Evolutionary conservation across 129 eudicot species (phyloP).

Genomic region (Centrapalus pauciflorus): DNA sequence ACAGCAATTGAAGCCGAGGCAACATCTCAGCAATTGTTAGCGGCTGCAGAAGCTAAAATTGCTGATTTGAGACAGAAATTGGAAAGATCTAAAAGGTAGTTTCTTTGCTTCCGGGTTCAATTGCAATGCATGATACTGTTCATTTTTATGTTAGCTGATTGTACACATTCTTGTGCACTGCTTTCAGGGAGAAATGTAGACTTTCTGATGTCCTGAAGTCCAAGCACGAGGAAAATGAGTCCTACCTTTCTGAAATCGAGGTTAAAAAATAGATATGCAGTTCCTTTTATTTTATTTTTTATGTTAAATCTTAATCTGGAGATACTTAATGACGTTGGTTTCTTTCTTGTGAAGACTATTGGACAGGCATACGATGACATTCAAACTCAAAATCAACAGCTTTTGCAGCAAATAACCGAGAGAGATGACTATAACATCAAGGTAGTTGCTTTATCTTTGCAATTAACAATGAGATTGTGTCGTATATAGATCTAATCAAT

Average conservation of each 20-base stretch:
- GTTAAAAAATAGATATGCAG: constrained; percentile 23
- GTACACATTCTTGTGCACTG: background rate
- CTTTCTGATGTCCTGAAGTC: constrained; percentile 69
- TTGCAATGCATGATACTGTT: background rate
- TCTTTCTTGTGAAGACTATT: constrained; percentile 51
- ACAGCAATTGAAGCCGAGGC: constrained; percentile 92
- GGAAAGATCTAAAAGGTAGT: constrained; percentile 66
- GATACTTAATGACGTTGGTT: constrained; percentile 3
- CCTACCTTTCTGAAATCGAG: constrained; percentile 96
- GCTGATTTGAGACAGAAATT: constrained; percentile 74
- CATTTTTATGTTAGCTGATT: background rate
- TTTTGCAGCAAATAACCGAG: constrained; percentile 89
- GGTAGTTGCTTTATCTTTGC: constrained; percentile 29
- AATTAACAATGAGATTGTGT: background rate
- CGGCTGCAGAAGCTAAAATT: constrained; percentile 92
- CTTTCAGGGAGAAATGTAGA: constrained; percentile 58
- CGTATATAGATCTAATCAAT: background rate
- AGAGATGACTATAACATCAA: constrained; percentile 92
- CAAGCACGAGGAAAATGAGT: constrained; percentile 85
- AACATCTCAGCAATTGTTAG: constrained; percentile 72
- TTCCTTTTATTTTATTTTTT: background rate
- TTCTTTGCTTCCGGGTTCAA: background rate
- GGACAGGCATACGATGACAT: constrained; percentile 95
- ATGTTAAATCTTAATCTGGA: background rate
- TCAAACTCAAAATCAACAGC: constrained; percentile 88